Conservation (phyloP, 2,329 filamentous ascomycete species). For the Penicillium crustosum region DNA sequence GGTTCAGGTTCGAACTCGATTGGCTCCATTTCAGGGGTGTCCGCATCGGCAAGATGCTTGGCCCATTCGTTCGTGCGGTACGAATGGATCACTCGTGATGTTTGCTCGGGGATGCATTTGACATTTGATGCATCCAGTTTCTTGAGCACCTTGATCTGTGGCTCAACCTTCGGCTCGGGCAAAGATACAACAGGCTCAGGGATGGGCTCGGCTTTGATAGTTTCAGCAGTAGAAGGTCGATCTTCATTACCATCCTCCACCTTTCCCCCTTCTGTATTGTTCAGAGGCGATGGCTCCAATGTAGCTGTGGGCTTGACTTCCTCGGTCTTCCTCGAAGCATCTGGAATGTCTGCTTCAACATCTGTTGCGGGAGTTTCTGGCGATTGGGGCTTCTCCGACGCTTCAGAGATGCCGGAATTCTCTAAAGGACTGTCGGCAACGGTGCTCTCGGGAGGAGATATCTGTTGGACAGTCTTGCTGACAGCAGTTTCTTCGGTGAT, state of each 20-base stretch:
- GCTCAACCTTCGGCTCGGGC: background rate
- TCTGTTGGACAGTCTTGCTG: background rate
- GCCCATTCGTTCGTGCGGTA: constrained; percentile 97
- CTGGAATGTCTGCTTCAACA: background rate
- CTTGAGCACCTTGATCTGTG: constrained; percentile 5
- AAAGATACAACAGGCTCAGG: background rate
- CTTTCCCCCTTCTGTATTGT: background rate
- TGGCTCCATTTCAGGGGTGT: constrained; percentile 60
- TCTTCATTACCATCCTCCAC: background rate
- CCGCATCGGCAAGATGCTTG: constrained; percentile 78
- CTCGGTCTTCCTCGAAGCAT: background rate
- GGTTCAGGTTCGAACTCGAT: constrained; percentile 38
- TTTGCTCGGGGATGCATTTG: constrained; percentile 64
- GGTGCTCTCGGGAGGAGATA: background rate
- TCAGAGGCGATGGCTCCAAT: background rate
- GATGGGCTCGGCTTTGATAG: background rate
- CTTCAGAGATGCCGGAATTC: background rate
- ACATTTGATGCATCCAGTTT: constrained; percentile 38
- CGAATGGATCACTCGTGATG: constrained; percentile 75
- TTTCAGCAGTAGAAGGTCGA: background rate
- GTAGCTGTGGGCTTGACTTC: background rate
- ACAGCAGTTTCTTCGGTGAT: background rate
- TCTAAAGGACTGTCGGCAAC: background rate
- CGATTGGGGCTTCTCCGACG: background rate
- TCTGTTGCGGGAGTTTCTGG: background rate